Conservation (phyloP, 257 asterid species). For the Solanum corneliomulleri region DNA sequence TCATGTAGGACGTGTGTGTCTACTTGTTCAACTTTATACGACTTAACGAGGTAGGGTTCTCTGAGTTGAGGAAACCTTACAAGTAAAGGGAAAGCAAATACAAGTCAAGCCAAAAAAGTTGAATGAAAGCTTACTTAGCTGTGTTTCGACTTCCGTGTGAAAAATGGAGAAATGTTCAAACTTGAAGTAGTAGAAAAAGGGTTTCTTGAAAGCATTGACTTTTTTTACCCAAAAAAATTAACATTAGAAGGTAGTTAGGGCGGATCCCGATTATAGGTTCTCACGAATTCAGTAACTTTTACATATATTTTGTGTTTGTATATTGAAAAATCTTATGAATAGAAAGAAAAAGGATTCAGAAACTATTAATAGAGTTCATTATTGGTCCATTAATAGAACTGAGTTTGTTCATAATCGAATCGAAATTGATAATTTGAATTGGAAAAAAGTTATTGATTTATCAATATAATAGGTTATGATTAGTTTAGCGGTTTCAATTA, state of each 20-base stretch:
- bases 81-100: neutral
- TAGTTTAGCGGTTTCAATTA: neutral
- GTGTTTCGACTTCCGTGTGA: neutral
- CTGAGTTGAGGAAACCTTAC: neutral
- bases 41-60: neutral
- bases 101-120: neutral
- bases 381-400: neutral
- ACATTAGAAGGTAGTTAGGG: neutral
- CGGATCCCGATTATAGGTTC: neutral
- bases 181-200: neutral
- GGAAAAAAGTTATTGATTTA: no score
- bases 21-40: no score
- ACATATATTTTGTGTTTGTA: neutral
- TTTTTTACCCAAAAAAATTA: no score
- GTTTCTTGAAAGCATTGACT: neutral
- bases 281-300: no score
- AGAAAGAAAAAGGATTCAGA: neutral
- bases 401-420: neutral
- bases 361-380: neutral
- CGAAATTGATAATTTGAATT: neutral
- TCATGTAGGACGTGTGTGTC: accelerated
- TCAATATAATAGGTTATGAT: neutral
- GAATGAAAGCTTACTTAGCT: neutral
- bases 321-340: no score
- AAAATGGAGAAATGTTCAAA: neutral